These are phyloP conservation scores for Phytophthora idaei DNA, from an alignment of 352 stramenopile species.

Conservation along the genomic window DNA sequence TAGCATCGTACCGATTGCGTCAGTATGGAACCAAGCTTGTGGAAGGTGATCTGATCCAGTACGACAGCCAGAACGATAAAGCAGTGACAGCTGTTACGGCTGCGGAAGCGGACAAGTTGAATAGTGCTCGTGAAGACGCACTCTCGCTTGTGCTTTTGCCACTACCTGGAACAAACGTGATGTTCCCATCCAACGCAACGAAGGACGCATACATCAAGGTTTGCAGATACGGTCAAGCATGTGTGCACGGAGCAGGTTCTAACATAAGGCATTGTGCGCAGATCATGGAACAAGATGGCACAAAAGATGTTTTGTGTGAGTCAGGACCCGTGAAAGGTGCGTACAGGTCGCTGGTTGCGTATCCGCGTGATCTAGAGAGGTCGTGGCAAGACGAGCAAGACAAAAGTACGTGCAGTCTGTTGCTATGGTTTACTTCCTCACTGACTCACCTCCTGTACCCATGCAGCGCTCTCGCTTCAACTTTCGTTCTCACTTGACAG, in stretches of 20 bases:
- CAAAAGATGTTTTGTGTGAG: constrained; percentile 39
- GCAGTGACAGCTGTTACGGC: constrained; percentile 41
- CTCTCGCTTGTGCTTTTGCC: constrained; percentile 58
- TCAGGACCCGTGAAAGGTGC: constrained; percentile 60
- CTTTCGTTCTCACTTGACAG: constrained; percentile 64
- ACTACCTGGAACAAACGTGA: constrained; percentile 59
- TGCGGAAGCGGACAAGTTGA: constrained; percentile 49
- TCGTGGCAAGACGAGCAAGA: constrained; percentile 33
- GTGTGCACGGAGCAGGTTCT: not conserved
- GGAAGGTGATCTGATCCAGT: constrained; percentile 61
- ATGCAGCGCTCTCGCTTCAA: constrained; percentile 25
- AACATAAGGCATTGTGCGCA: constrained; percentile 21
- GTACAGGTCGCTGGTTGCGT: constrained; percentile 59
- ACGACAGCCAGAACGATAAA: constrained; percentile 17
- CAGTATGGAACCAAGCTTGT: constrained; percentile 46
- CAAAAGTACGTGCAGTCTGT: constrained; percentile 18
- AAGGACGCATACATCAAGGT: constrained; percentile 55
- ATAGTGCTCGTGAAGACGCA: constrained; percentile 29
- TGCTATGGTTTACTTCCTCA: not conserved
- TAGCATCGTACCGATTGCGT: constrained; percentile 58
- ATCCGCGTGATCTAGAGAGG: constrained; percentile 54
- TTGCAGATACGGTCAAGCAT: constrained; percentile 3
- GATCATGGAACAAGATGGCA: constrained; percentile 58
- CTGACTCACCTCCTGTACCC: not conserved
- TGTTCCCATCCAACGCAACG: constrained; percentile 50